Evolutionary conservation across 495 filamentous ascomycete genomes (phyloP).

Genomic region (Barbatosphaeria neglecta): DNA sequence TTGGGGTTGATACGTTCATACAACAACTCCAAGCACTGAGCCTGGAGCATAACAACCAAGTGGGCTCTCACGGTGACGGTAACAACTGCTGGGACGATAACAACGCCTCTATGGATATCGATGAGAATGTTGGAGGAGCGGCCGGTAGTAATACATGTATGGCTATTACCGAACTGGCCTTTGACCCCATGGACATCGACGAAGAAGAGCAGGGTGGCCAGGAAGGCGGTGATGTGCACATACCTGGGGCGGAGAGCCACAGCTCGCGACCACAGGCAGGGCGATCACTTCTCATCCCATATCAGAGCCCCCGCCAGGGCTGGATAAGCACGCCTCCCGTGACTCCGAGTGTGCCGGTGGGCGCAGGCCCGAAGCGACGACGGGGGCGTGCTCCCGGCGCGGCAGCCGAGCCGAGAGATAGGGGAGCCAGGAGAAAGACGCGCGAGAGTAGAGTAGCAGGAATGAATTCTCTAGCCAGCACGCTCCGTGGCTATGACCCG

Average conservation of each 20-base stretch:
- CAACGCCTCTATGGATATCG: conserved; percentile 1
- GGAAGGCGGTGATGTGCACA: background rate
- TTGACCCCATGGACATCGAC: conserved; percentile 4
- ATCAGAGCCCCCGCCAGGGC: no score
- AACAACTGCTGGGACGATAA: no score
- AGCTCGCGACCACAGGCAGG: background rate
- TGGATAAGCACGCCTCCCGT: no score
- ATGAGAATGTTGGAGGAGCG: background rate
- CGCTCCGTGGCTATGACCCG: conserved; percentile 4
- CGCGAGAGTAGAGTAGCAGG: conserved; percentile 1
- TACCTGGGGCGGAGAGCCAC: background rate
- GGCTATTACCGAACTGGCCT: background rate
- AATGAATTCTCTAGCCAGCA: conserved; percentile 3
- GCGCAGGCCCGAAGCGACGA: no score
- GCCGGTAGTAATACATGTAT: background rate
- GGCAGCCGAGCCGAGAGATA: background rate
- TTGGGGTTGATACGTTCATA: no score
- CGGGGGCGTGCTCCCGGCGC: no score
- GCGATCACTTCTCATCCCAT: background rate
- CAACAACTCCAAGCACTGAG: no score
- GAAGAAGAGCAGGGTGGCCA: no score
- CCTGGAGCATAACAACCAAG: no score
- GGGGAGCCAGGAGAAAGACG: conserved; percentile 1
- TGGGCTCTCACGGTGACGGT: no score
- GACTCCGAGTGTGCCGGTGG: no score